A percentile compares a stretch with the other conserved stretches of the same genome.
Evolutionary conservation across 163 green algal species (phyloP).

Genomic region (Scenedesmus sp.): DNA sequence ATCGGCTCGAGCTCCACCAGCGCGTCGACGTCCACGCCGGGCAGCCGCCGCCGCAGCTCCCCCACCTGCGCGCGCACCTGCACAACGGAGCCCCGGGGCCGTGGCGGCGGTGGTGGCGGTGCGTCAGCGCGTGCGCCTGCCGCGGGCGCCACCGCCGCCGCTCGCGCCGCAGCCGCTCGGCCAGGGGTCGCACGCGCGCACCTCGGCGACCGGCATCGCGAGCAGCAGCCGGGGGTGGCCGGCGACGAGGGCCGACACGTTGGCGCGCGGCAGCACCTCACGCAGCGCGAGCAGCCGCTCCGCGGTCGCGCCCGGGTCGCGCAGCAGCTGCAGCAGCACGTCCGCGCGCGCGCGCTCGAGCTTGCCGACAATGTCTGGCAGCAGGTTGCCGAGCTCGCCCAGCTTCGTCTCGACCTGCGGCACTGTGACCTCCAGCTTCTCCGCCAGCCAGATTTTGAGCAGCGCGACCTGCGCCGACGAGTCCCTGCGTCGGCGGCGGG

Average conservation of each 20-base stretch:
- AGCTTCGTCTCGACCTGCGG: slow-evolving; percentile 33
- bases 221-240: slow-evolving; percentile 34
- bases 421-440: slow-evolving; percentile 29
- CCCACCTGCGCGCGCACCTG: slow-evolving; percentile 16
- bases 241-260: slow-evolving; percentile 38
- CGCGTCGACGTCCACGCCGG: slow-evolving; percentile 33
- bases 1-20: slow-evolving; percentile 33
- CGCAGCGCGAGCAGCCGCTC: slow-evolving; percentile 35
- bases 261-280: slow-evolving; percentile 29
- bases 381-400: slow-evolving; percentile 27
- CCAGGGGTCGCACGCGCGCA: too few relatives aligned
- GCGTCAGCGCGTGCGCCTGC: not conserved
- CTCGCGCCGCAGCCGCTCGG: too few relatives aligned
- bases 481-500: not conserved
- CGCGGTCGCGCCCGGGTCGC: slow-evolving; percentile 28
- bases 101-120: too few relatives aligned
- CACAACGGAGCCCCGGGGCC: too few relatives aligned
- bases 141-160: too few relatives aligned
- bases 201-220: slow-evolving; percentile 25
- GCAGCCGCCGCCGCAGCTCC: slow-evolving; percentile 19
- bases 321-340: slow-evolving; percentile 34
- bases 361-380: slow-evolving; percentile 38
- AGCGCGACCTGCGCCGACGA: slow-evolving; percentile 27
- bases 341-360: slow-evolving; percentile 22
- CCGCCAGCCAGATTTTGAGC: slow-evolving; percentile 38